These are phyloP conservation scores for Craspedostauros australis DNA, from an alignment of 108 stramenopile species.

Conservation along the genomic window DNA sequence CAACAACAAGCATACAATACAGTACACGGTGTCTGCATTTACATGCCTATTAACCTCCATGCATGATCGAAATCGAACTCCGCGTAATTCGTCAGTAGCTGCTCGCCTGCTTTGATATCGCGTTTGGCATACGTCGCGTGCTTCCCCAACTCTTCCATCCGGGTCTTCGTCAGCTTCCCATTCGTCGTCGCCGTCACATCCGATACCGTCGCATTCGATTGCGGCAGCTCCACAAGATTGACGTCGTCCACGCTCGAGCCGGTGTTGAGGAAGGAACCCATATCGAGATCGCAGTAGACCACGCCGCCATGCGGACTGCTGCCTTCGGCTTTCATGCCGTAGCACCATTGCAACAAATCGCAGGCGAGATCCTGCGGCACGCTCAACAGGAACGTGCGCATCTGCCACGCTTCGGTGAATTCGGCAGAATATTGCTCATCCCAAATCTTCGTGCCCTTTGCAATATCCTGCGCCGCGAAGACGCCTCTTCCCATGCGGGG, in stretches of 20 bases:
- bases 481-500: conserved; percentile 18
- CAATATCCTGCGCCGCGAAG: conserved; percentile 3
- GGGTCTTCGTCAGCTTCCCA: too few species aligned
- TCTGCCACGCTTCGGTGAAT: conserved; percentile 4
- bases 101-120: conserved; percentile 7
- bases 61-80: too few species aligned
- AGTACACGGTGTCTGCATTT: too few species aligned
- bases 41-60: too few species aligned
- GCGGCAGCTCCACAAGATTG: too few species aligned
- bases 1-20: too few species aligned
- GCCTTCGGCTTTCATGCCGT: too few species aligned
- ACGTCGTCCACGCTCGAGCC: too few species aligned
- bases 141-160: not conserved
- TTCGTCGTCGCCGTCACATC: not conserved
- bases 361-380: conserved; percentile 11
- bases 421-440: conserved; percentile 8
- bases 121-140: conserved; percentile 7
- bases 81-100: conserved; percentile 9
- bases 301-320: too few species aligned
- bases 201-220: conserved; percentile 1
- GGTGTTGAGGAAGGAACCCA: conserved; percentile 5
- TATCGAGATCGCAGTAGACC: conserved; percentile 13
- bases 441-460: conserved; percentile 8
- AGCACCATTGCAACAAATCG: conserved; percentile 15
- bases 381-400: conserved; percentile 4